These are phyloP conservation scores for Pleomassaria siparia DNA, from an alignment of 2,329 filamentous ascomycete genomes.

Conservation along the genomic window DNA sequence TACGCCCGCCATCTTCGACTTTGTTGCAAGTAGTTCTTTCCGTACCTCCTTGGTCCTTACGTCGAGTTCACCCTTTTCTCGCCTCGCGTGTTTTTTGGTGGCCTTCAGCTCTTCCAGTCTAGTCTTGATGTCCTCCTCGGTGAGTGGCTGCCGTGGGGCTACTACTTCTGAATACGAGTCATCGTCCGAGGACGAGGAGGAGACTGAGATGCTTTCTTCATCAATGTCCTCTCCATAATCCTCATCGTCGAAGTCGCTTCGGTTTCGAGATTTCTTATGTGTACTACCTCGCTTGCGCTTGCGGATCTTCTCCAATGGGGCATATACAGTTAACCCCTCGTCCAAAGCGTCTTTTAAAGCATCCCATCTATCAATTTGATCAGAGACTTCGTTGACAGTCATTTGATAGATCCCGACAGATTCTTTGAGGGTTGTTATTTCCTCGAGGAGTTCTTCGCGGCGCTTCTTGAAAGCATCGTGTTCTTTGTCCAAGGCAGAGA, in stretches of 20 bases:
- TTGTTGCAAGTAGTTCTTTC: slow-evolving; percentile 27
- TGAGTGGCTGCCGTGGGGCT: slow-evolving; percentile 41
- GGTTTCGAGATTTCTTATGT: slow-evolving; percentile 20
- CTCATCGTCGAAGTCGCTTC: slow-evolving; percentile 9
- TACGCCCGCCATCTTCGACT: slow-evolving; percentile 33
- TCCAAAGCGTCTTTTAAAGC: slow-evolving; percentile 40
- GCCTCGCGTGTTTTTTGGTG: slow-evolving; percentile 46
- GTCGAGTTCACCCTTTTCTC: slow-evolving; percentile 29
- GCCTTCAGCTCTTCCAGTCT: slow-evolving; percentile 50
- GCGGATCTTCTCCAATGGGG: slow-evolving; percentile 26
- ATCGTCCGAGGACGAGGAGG: slow-evolving; percentile 19
- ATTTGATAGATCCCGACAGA: slow-evolving; percentile 38
- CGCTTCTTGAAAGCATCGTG: slow-evolving; percentile 15
- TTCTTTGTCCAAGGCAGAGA: slow-evolving; percentile 31
- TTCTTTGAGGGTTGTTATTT: slow-evolving; percentile 34
- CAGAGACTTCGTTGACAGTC: slow-evolving; percentile 40
- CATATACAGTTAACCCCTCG: slow-evolving; percentile 47
- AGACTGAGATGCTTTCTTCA: slow-evolving; percentile 26
- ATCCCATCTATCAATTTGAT: slow-evolving; percentile 52
- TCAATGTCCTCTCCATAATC: slow-evolving; percentile 19
- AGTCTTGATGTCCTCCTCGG: slow-evolving; percentile 41
- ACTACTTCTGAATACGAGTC: slow-evolving; percentile 23
- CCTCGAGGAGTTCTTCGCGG: slow-evolving; percentile 17
- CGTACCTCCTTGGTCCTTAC: slow-evolving; percentile 34
- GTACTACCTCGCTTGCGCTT: slow-evolving; percentile 47